Base-by-base conservation (phyloP, 2,329 filamentous ascomycete species). In the Lecanosticta acicola region DNA sequence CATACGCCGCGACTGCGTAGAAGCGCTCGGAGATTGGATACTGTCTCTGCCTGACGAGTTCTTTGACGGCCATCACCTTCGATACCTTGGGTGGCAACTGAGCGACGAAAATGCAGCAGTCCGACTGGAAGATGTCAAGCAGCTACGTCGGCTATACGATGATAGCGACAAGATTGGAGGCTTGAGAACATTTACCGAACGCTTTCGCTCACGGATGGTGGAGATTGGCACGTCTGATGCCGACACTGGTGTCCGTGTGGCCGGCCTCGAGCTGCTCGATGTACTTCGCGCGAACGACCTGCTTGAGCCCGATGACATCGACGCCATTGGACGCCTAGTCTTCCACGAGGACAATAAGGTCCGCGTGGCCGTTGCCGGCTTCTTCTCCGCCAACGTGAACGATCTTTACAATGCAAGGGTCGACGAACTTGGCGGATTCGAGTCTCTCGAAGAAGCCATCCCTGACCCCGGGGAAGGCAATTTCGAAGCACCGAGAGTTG, bases 31-130 rank as follows among this genome's bases (percentile, higher is more conserved):
- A 20, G 78, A 82, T 33, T 98, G 93, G 93, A 94, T 97, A 56
- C 78, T 83, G 63, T 79, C 79, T 9, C 80, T 95, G 41, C 87
- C 90, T 2, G 87, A 88, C 38, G 78, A 87, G 37, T 98, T 95
- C 68, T 87, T 96, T 66, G 87, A 96, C 55, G 88, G 88, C 1
- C 78, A 84, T 57, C 95, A 95, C 68, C 73, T 98, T 41, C 83
- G 93, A 50, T 98, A 98, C 61, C 75, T 98, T 4, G 93, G 93
- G 42, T 98, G 93, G 93, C 83, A 95, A 61, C 75, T 98, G 21
- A 95, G 90, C 3, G 93, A 98, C 63, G 77, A 82, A 3, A 77
- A 83, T 49, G 75, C 83, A 1, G 71, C 81, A 7, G 90, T 87
- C 17, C 80, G 93, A 43, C 77, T 84, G n/a, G 89, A 95, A 65